Base-by-base conservation (phyloP, 768 basidiomycete species). In the Daedalea quercina region DNA sequence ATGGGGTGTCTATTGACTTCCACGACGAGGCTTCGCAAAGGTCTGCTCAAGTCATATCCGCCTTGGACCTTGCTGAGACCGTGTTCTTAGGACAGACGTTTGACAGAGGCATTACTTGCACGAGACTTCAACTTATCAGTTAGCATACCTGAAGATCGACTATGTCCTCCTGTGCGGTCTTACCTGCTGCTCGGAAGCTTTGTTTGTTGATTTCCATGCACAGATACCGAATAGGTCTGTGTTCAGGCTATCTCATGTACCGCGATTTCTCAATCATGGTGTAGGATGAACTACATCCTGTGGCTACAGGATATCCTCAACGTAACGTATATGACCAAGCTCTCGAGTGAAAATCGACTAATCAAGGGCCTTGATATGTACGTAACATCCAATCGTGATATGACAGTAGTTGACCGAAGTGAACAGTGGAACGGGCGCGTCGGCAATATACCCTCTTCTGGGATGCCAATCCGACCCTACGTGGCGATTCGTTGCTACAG, bases 371-470 rank as follows among this genome's bases (percentile, higher is more conserved):
- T 90, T 12, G 91, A 94, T 60, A 78, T 94, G 93, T 93, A 64
- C 48, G 83, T 47, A 41, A 40, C 46, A 6, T 2, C 7, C 3
- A 15, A 22, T 15, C 15, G 4, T 40, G 11, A 11, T 31, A 31
- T 31, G 28, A 11, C 17, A 3, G 7, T 15, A 19, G 8, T 31
- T 47, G 26, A 33, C 46, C 20, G 6, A 31, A 8, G 9, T 22
- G 2, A 22, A 28, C 57, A 91, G 92, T 35, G 95, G 95, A 20
- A 95, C 94, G 8, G 95, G 95, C 0, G 85, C 93, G 7, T 90
- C 90, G 0, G 87, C 82, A 0, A 91, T 98, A 51, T 98, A 96
- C 58, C 86, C 94, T 0, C 72, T 97, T 1, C 73, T 98, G 0
- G 80, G 75, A 0, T 85, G 84, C 57, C 71, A 72, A 1, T 59